Evolutionary conservation across 2,329 filamentous ascomycete species (phyloP).

Genomic region (Pezicula rhizophila): DNA sequence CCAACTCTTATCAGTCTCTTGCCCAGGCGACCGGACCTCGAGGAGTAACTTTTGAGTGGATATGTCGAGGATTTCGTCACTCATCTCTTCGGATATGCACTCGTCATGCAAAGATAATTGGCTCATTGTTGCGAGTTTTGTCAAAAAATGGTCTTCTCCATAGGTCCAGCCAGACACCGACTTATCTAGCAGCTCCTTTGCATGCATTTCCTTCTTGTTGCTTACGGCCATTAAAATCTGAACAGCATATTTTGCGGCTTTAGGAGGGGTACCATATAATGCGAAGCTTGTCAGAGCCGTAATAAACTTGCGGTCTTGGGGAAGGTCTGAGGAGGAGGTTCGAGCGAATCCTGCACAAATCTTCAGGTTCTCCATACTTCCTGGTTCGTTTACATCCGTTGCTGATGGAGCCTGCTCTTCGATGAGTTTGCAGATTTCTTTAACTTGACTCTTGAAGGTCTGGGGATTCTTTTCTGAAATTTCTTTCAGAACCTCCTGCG

Average conservation of each 20-base stretch:
- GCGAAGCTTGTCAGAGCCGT: slow-evolving; percentile 80
- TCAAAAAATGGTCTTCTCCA: slow-evolving; percentile 67
- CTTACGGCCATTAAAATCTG: slow-evolving; percentile 73
- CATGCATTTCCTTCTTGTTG: slow-evolving; percentile 76
- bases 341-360: slow-evolving; percentile 89
- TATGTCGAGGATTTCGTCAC: slow-evolving; percentile 73
- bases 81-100: slow-evolving; percentile 64
- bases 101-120: slow-evolving; percentile 73
- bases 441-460: slow-evolving; percentile 87
- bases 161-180: slow-evolving; percentile 70
- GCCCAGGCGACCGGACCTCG: slow-evolving; percentile 58
- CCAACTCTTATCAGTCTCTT: slow-evolving; percentile 56
- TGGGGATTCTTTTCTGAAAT: slow-evolving; percentile 86
- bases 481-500: slow-evolving; percentile 85
- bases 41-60: slow-evolving; percentile 70
- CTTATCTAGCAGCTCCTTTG: slow-evolving; percentile 74
- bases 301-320: slow-evolving; percentile 71
- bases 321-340: slow-evolving; percentile 78
- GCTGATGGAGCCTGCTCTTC: slow-evolving; percentile 72
- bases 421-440: slow-evolving; percentile 82
- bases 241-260: slow-evolving; percentile 88
- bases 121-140: slow-evolving; percentile 63
- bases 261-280: slow-evolving; percentile 71
- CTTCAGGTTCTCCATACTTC: slow-evolving; percentile 84
- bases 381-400: slow-evolving; percentile 60